Evolutionary conservation across 441 rosid genomes (phyloP), one percentile per base, ranked within the genome.

Genomic region (Kokia cookei): DNA sequence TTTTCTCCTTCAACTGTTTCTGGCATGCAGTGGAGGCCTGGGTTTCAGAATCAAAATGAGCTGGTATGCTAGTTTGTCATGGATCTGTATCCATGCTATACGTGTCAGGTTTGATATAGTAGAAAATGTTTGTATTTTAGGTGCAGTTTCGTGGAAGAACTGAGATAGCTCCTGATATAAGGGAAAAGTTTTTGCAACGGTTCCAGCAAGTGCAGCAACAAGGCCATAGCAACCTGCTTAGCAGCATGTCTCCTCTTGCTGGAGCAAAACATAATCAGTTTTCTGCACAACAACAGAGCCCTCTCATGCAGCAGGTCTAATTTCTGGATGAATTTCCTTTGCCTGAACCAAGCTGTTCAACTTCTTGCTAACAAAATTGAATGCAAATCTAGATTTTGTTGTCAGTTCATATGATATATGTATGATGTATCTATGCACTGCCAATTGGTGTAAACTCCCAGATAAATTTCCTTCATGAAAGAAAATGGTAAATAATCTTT

Each of bases 21-120:
- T 70, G 78, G 91, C 79, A 82, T 93, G 88, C 97, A 89, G 50
- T 96, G 98, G 98, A 96, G 98, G 85, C 93, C 98, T 79, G 98
- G 97, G 63, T 91, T 93, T 61, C 98, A 89, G 81, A 89, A 83
- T 79, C 98, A 86, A 85, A 93, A 84, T 80, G 99, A 96, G 81
- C 80, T 74, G 82, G 99, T 94, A 82, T 47, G 12, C 45, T 61
- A 61, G 50, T 72, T 29, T 61, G 13, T 47, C 32, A n/a, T 60
- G 12, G 12, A 14, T 58, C 65, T 27, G 9, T 72, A 60, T 8
- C 29, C 66, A 4, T 58, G 37, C 50, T 4, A 1, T 19, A 42
- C 7, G 35, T 72, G 43, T 17, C 27, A 64, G 65, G 60, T 26
- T 61, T 47, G 17, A 12, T 19, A 13, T 35, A 22, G 29, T 50